These are phyloP conservation scores for Colletotrichum spaethianum DNA, from an alignment of 2,329 filamentous ascomycete genomes.

Conservation along the genomic window DNA sequence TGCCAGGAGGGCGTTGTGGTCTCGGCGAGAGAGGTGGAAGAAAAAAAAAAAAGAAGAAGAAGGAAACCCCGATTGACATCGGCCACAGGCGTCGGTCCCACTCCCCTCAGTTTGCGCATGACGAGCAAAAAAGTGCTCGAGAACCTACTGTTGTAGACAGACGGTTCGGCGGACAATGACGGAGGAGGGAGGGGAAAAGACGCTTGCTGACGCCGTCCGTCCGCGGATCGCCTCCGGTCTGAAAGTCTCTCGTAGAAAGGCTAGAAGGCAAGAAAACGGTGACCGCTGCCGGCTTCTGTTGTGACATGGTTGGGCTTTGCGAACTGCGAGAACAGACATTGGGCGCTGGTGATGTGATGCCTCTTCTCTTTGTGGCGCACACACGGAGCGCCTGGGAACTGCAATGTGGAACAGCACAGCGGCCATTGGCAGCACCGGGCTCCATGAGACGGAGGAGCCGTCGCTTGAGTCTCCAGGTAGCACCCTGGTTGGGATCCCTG, in stretches of 20 bases:
- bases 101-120: neutral
- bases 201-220: slow-evolving; percentile 15
- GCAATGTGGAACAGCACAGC: slow-evolving; percentile 7
- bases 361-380: slow-evolving; percentile 5
- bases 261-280: slow-evolving; percentile 12
- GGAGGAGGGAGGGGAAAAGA: neutral
- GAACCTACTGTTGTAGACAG: neutral
- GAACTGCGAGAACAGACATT: slow-evolving; percentile 30
- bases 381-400: slow-evolving; percentile 5
- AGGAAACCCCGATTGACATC: neutral
- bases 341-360: slow-evolving; percentile 9
- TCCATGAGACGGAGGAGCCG: slow-evolving; percentile 18
- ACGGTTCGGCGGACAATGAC: neutral
- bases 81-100: slow-evolving; percentile 2
- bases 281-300: neutral
- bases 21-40: neutral
- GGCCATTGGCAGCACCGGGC: slow-evolving; percentile 13
- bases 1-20: slow-evolving; percentile 1
- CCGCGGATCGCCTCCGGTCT: slow-evolving; percentile 17
- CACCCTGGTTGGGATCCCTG: slow-evolving; percentile 32
- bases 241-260: slow-evolving; percentile 20
- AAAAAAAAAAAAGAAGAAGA: neutral
- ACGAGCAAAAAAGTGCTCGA: neutral
- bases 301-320: slow-evolving; percentile 18
- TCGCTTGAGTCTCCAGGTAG: slow-evolving; percentile 14